phyloP scores from a whole-genome alignment of 2,329 filamentous ascomycete species.

The Aspergillus chevalieri region DNA sequence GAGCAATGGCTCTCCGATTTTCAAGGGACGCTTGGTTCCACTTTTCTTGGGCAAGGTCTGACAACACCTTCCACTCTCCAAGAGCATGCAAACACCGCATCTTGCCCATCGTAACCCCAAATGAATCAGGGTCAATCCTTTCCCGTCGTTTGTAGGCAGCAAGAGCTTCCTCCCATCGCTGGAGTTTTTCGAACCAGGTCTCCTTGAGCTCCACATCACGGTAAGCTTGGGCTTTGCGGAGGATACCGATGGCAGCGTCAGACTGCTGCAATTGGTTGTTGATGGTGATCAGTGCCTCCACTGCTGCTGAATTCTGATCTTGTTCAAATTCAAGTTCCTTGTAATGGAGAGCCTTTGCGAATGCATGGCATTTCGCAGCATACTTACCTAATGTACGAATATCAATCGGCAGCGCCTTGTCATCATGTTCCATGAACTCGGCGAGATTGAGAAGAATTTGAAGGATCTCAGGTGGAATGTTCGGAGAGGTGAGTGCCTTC shows the following conservation, averaged over 20 bases:
- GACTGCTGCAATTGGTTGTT: slow-evolving; percentile 99
- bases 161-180: slow-evolving; percentile 95
- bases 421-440: slow-evolving; percentile 99
- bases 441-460: slow-evolving; percentile 92
- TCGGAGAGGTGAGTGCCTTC: slow-evolving; percentile 86
- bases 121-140: slow-evolving; percentile 64
- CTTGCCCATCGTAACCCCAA: slow-evolving; percentile 98
- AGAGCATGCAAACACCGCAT: slow-evolving; percentile 97
- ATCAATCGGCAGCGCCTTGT: slow-evolving; percentile 96
- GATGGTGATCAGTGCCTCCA: slow-evolving; percentile 96
- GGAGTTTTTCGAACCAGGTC: slow-evolving; percentile 98
- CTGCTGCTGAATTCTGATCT: slow-evolving; percentile 89
- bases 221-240: slow-evolving; percentile 92
- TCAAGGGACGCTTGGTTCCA: slow-evolving; percentile 88
- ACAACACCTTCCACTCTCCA: slow-evolving; percentile 93
- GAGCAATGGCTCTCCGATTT: slow-evolving; percentile 83
- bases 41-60: slow-evolving; percentile 80
- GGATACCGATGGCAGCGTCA: slow-evolving; percentile 94
- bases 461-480: slow-evolving; percentile 91
- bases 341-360: slow-evolving; percentile 96
- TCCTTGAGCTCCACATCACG: slow-evolving; percentile 94
- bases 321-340: slow-evolving; percentile 98
- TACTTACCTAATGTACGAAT: slow-evolving; percentile 91
- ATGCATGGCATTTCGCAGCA: slow-evolving; percentile 93
- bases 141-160: slow-evolving; percentile 87